A percentile compares a stretch with the other conserved stretches of the same genome.
Evolutionary conservation across 202 grass and related monocot genomes (phyloP).

Genomic region (Hordeum pubiflorum): DNA sequence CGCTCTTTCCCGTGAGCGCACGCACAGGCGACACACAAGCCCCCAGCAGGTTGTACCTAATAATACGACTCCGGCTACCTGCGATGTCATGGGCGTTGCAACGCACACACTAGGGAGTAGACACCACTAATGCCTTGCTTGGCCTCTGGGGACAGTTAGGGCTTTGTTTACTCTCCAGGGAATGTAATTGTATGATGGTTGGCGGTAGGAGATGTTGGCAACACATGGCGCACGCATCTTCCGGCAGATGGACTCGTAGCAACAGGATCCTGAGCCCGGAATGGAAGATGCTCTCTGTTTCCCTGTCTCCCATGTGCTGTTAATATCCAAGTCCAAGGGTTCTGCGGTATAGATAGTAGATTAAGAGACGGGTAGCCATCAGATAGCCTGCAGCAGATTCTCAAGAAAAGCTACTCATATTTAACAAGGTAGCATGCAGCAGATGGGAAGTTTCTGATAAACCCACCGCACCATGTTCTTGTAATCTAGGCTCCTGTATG

Average conservation of each 20-base stretch:
- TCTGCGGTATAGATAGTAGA: background rate
- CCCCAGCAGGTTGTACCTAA: background rate
- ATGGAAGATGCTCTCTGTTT: constrained; percentile 27
- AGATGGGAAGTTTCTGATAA: background rate
- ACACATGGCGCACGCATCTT: constrained; percentile 23
- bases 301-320: background rate
- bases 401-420: no score
- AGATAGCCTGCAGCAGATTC: background rate
- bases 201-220: background rate
- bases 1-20: background rate
- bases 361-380: background rate
- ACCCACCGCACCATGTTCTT: background rate
- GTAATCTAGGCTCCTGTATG: background rate
- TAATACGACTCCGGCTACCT: background rate
- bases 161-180: constrained; percentile 19
- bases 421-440: background rate
- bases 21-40: background rate
- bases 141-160: background rate
- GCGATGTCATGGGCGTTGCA: background rate
- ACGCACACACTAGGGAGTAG: background rate
- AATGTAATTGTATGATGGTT: background rate
- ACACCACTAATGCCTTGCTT: background rate
- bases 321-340: background rate
- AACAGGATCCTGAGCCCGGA: background rate
- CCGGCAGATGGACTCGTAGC: background rate